These are phyloP conservation scores for Brassica cretica DNA, from an alignment of 345 rosid genomes.

Conservation along the genomic window DNA sequence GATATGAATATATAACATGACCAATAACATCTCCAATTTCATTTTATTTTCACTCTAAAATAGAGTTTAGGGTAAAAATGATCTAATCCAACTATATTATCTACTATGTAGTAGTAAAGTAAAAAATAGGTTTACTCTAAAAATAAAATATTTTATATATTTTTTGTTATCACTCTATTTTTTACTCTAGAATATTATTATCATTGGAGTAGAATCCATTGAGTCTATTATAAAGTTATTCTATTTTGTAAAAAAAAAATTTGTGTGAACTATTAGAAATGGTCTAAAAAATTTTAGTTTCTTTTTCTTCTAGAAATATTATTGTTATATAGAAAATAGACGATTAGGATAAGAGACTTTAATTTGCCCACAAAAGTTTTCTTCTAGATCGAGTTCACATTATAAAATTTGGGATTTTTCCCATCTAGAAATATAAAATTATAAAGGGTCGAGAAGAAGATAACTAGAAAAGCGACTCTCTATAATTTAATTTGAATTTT, in stretches of 20 bases:
- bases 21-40: neutral
- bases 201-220: too few species aligned
- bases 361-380: neutral
- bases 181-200: too few species aligned
- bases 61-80: too few species aligned
- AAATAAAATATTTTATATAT: too few species aligned
- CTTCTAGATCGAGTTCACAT: slow-evolving; percentile 20
- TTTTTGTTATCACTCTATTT: too few species aligned
- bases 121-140: too few species aligned
- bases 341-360: slow-evolving; percentile 11
- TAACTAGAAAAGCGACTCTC: slow-evolving; percentile 12
- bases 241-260: too few species aligned
- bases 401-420: neutral
- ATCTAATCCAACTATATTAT: too few species aligned
- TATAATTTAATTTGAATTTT: slow-evolving; percentile 23
- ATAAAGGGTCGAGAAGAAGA: neutral
- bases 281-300: neutral
- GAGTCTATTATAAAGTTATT: too few species aligned
- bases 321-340: neutral
- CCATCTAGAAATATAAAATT: neutral
- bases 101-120: too few species aligned
- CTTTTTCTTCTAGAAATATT: slow-evolving; percentile 11
- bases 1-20: neutral
- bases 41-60: too few species aligned
- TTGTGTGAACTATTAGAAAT: too few species aligned